Percentiles rank a stretch among this genome's conserved stretches.
phyloP scores from a whole-genome alignment of 2,329 filamentous ascomycete genomes.

The Claviceps monticola region DNA sequence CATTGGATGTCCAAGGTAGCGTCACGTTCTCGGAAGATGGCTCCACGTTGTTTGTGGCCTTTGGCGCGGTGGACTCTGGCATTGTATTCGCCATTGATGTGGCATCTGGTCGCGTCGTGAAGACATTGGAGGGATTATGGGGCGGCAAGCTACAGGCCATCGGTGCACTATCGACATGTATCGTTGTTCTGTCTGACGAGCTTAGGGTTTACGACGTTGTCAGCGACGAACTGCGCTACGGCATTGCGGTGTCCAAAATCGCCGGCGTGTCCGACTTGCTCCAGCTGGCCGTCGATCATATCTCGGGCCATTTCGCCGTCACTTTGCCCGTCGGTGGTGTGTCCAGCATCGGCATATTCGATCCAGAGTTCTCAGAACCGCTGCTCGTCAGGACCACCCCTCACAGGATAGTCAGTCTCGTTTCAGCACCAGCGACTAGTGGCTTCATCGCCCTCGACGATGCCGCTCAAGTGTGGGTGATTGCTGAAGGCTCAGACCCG shows the following conservation, averaged over 20 bases:
- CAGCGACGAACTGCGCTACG: slow-evolving; percentile 57
- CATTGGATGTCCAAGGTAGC: slow-evolving; percentile 40
- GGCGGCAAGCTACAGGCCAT: slow-evolving; percentile 52
- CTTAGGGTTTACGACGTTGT: slow-evolving; percentile 78
- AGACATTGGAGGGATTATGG: slow-evolving; percentile 54
- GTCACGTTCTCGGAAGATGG: slow-evolving; percentile 74
- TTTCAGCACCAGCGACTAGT: slow-evolving; percentile 47
- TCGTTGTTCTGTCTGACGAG: slow-evolving; percentile 61
- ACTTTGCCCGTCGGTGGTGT: slow-evolving; percentile 33
- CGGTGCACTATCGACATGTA: slow-evolving; percentile 55
- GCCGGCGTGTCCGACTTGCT: slow-evolving; percentile 31
- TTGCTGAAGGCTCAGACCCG: slow-evolving; percentile 45
- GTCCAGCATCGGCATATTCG: slow-evolving; percentile 53
- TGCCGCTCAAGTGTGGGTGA: slow-evolving; percentile 55
- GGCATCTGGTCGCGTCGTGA: slow-evolving; percentile 49
- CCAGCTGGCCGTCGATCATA: slow-evolving; percentile 58
- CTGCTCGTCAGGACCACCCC: slow-evolving; percentile 43
- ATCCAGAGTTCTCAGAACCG: slow-evolving; percentile 42
- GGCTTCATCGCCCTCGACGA: slow-evolving; percentile 68
- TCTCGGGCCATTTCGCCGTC: slow-evolving; percentile 52
- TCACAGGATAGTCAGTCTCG: slow-evolving; percentile 49
- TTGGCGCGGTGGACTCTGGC: slow-evolving; percentile 39
- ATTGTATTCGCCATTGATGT: slow-evolving; percentile 67
- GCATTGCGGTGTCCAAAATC: slow-evolving; percentile 38
- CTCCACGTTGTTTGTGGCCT: slow-evolving; percentile 62